Conservation (phyloP, 2,329 filamentous ascomycete genomes). For the Alternaria novae-zelandiae region DNA sequence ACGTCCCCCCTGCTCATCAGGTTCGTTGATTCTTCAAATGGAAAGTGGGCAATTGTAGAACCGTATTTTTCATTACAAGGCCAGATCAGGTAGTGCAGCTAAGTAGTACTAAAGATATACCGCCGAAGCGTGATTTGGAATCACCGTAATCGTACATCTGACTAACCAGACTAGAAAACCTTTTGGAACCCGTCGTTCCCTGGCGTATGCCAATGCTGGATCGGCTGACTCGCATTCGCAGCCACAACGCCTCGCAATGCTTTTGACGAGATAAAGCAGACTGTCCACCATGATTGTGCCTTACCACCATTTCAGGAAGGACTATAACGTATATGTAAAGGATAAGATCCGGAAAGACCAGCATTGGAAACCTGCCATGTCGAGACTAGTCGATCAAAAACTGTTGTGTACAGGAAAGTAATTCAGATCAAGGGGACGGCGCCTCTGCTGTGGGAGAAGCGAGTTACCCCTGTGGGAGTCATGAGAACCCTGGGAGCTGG, state of each 20-base stretch:
- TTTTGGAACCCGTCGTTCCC: background rate
- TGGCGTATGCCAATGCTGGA: background rate
- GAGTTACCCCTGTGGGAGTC: background rate
- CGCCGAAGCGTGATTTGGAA: background rate
- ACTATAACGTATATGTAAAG: constrained; percentile 3
- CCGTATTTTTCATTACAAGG: background rate
- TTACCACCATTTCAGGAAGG: background rate
- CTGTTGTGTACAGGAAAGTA: background rate
- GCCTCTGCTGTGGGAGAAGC: background rate
- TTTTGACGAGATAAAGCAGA: constrained; percentile 4
- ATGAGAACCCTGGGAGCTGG: constrained; percentile 47
- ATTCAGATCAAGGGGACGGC: background rate
- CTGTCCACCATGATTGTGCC: background rate
- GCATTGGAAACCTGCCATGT: background rate
- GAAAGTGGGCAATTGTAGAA: background rate
- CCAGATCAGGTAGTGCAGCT: background rate
- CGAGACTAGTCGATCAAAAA: background rate
- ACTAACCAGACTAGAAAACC: background rate
- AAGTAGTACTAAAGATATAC: background rate
- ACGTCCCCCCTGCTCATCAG: background rate
- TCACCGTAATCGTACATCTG: background rate
- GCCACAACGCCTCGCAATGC: constrained; percentile 32
- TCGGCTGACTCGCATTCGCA: background rate
- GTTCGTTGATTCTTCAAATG: background rate
- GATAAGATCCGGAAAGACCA: background rate